phyloP scores from a whole-genome alignment of 768 basidiomycete species.

The Leucocoprinus leucothites region DNA sequence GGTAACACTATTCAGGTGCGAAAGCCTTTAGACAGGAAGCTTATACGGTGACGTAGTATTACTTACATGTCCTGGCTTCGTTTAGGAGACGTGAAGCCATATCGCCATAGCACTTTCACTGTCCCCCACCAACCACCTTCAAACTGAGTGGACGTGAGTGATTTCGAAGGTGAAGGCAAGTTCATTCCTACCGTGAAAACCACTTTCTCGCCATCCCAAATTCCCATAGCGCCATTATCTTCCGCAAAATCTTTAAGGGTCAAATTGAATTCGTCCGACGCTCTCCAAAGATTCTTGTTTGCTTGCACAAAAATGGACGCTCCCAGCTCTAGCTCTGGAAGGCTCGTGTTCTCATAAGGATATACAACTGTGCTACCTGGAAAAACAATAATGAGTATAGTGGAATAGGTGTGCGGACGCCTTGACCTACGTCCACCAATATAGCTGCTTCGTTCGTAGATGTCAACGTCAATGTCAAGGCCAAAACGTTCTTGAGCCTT shows the following conservation, averaged over 20 bases:
- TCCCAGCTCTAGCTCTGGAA: conserved; percentile 75
- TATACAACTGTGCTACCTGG: conserved; percentile 76
- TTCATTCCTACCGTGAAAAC: conserved; percentile 52
- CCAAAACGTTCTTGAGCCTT: conserved; percentile 72
- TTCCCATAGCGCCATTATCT: conserved; percentile 52
- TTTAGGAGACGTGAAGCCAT: conserved; percentile 61
- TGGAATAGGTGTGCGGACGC: neutral
- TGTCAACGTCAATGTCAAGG: conserved; percentile 72
- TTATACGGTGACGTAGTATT: neutral
- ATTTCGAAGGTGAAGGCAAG: neutral
- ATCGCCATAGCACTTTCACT: conserved; percentile 73
- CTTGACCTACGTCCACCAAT: conserved; percentile 79
- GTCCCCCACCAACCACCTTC: conserved; percentile 69
- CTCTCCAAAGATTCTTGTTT: conserved; percentile 72
- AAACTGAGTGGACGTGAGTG: conserved; percentile 28
- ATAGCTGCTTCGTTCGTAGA: conserved; percentile 75
- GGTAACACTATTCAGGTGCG: conserved; percentile 45
- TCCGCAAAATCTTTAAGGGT: conserved; percentile 45
- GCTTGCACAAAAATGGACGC: conserved; percentile 82
- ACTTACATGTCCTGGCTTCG: conserved; percentile 54
- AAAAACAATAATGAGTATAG: neutral
- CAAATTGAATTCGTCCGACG: conserved; percentile 77
- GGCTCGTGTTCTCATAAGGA: conserved; percentile 59
- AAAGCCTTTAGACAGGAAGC: neutral
- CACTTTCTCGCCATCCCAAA: conserved; percentile 84